phyloP scores from a whole-genome alignment of 139 green algal genomes.

The Chlamydomonas sp. region DNA sequence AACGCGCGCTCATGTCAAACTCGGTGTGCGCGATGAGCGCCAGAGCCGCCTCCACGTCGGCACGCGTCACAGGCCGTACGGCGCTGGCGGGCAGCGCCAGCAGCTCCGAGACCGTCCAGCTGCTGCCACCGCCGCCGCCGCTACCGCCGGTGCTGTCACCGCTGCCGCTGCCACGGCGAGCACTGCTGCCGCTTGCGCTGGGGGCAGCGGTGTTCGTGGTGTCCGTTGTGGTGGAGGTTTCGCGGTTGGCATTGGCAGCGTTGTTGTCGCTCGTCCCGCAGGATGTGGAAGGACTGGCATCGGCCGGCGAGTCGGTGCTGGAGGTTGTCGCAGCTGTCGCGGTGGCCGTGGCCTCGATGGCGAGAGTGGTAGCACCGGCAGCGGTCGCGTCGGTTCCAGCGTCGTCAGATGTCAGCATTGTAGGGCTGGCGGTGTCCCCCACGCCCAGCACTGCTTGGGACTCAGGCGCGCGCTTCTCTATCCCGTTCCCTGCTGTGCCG shows the following conservation, averaged over 20 bases:
- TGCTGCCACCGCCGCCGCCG: not conserved
- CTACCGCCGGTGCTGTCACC: not conserved
- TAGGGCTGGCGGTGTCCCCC: not conserved
- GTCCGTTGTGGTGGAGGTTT: not conserved
- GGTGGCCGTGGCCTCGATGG: not conserved
- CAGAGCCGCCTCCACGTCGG: slow-evolving; percentile 47
- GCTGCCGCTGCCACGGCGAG: not conserved
- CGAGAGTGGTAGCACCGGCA: not conserved
- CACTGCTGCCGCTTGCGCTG: not conserved
- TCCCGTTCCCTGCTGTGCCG: too few relatives aligned
- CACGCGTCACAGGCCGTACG: slow-evolving; percentile 5
- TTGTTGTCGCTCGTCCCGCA: not conserved
- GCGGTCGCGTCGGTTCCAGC: not conserved
- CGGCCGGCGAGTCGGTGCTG: not conserved
- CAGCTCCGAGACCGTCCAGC: not conserved
- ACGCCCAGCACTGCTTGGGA: not conserved
- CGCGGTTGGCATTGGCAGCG: not conserved
- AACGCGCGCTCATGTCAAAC: slow-evolving; percentile 18
- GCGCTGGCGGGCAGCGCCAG: not conserved
- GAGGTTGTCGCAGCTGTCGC: not conserved
- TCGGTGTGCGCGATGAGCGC: slow-evolving; percentile 45
- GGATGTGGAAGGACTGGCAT: not conserved
- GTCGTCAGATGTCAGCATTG: not conserved
- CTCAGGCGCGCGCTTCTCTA: not conserved
- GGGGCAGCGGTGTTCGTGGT: not conserved